phyloP scores from a whole-genome alignment of 768 basidiomycete genomes.

The Lanmaoa rubissima region DNA sequence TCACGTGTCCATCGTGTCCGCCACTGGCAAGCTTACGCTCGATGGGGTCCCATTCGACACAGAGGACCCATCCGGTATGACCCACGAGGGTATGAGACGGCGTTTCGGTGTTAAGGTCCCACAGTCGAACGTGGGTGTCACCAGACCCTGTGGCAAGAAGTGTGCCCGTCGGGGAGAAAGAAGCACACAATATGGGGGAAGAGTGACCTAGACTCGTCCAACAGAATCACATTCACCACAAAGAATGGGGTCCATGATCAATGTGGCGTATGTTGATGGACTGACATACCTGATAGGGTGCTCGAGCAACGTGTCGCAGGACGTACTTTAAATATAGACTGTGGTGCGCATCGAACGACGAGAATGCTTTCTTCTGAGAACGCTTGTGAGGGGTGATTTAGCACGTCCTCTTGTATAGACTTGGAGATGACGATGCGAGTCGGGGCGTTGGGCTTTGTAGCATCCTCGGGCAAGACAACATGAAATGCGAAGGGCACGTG shows the following conservation, averaged over 20 bases:
- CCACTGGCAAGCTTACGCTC: slow-evolving; percentile 91
- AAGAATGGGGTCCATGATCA: slow-evolving; percentile 7
- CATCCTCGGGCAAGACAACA: slow-evolving; percentile 64
- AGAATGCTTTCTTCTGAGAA: slow-evolving; percentile 88
- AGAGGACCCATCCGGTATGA: slow-evolving; percentile 95
- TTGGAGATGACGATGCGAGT: slow-evolving; percentile 81
- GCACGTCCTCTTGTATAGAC: slow-evolving; percentile 79
- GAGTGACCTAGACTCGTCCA: slow-evolving; percentile 62
- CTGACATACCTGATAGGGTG: slow-evolving; percentile 71
- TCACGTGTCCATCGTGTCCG: slow-evolving; percentile 89
- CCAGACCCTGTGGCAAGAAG: slow-evolving; percentile 94
- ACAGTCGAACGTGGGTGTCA: slow-evolving; percentile 87
- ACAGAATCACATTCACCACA: slow-evolving; percentile 4
- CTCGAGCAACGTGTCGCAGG: slow-evolving; percentile 94
- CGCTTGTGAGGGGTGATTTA: slow-evolving; percentile 65
- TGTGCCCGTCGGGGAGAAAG: slow-evolving; percentile 92
- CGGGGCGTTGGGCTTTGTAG: slow-evolving; percentile 48
- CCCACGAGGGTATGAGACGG: slow-evolving; percentile 86
- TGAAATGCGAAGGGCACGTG: slow-evolving; percentile 93
- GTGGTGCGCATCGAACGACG: slow-evolving; percentile 86
- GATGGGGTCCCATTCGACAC: slow-evolving; percentile 95
- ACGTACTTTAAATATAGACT: slow-evolving; percentile 92
- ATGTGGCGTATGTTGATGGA: background rate
- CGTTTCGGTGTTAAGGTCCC: slow-evolving; percentile 92
- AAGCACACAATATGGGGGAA: slow-evolving; percentile 91